Conservation (phyloP, 768 basidiomycete genomes). For the Termitomyces sp. region DNA sequence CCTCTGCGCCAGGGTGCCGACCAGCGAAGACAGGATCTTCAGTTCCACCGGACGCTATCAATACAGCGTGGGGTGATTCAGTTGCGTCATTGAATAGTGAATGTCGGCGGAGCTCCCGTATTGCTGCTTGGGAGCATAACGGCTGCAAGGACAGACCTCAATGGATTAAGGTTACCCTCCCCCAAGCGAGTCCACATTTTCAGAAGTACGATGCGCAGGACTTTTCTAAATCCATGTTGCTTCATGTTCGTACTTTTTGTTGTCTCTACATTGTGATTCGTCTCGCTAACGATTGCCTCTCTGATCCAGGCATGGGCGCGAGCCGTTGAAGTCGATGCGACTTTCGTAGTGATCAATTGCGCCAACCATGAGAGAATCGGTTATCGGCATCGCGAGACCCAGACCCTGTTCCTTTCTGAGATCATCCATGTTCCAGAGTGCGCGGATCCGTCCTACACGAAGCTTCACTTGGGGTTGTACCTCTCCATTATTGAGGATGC, state of each 20-base stretch:
- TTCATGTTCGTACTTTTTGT: constrained; percentile 1
- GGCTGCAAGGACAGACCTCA: not conserved
- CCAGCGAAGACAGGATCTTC: not conserved
- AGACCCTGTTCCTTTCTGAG: constrained; percentile 20
- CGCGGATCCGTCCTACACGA: constrained; percentile 15
- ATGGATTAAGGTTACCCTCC: not conserved
- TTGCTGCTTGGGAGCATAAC: not conserved
- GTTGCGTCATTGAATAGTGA: not conserved
- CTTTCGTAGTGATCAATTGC: constrained; percentile 19
- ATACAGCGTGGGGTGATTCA: not conserved
- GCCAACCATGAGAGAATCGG: constrained; percentile 21
- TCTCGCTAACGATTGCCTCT: not conserved
- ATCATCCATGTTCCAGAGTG: constrained; percentile 14
- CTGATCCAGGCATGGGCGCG: constrained; percentile 20
- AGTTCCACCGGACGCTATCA: not conserved
- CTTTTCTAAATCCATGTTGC: constrained; percentile 4
- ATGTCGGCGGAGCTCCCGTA: constrained; percentile 1
- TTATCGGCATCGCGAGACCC: constrained; percentile 18
- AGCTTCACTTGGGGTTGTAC: constrained; percentile 19
- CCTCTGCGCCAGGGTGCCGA: not conserved
- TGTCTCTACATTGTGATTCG: not conserved
- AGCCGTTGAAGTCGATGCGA: constrained; percentile 14
- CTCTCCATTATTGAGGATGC: constrained; percentile 17
- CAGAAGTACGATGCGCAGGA: not conserved
- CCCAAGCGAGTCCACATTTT: not conserved